phyloP scores from a whole-genome alignment of 163 green algal species.

The Scenedesmus sp. region DNA sequence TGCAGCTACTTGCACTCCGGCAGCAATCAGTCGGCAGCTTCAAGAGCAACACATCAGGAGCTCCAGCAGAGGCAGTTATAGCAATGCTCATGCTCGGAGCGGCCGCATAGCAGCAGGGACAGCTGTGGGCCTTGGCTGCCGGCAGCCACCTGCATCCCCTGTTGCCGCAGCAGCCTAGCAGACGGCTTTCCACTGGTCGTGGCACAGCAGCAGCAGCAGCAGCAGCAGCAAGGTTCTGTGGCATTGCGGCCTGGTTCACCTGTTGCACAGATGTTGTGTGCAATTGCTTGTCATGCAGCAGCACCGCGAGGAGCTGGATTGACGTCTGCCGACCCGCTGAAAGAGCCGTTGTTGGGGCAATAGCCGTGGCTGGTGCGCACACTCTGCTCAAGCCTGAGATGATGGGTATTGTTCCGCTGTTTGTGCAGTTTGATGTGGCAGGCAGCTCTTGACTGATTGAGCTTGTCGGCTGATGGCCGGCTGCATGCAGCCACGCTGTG shows the following conservation, averaged over 20 bases:
- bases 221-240: background rate
- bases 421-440: background rate
- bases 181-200: background rate
- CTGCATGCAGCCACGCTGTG: no score
- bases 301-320: background rate
- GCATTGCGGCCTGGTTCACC: background rate
- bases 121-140: background rate
- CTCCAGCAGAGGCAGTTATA: background rate
- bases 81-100: background rate
- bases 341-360: background rate
- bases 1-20: no score
- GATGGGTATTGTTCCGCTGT: background rate
- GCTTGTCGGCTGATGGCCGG: no score
- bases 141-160: background rate
- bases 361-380: background rate
- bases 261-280: background rate
- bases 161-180: background rate
- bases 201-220: background rate
- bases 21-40: background rate
- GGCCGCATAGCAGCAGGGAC: background rate
- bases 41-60: background rate
- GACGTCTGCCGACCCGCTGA: background rate
- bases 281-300: constrained; percentile 19
- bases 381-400: background rate
- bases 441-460: no score